Base-by-base conservation (phyloP, 192 early-diverging fungal genomes). In the Coemansia sp. region DNA sequence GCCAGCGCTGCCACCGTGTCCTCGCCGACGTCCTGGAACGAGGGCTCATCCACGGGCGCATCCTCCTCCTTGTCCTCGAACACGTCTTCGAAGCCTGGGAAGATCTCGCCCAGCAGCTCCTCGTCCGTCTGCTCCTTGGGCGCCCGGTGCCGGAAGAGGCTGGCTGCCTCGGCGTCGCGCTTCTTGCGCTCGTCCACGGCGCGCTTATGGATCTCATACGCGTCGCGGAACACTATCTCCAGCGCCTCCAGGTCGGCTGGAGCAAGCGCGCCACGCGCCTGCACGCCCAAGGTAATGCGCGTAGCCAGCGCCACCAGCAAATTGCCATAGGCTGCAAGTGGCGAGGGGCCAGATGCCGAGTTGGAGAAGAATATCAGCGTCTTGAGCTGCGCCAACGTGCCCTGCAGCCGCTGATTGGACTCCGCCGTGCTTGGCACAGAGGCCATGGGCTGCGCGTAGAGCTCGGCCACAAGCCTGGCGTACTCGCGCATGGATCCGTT, bases 51-150 rank as follows among this genome's bases (percentile, higher is more conserved):
- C 16, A 70, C 45, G 7, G 46, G 61, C 31, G 66, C 10, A 4
- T 62, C 75, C 6, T 85, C 75, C 6, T 85, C 80, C 33, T 50
- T 29, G n/a, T 75, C 86, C 19, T 84, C 85, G 6, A 82, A 75
- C 6, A 92, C 64, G 39, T 93, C 88, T 19, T 85, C 89, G 75
- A 89, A 95, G 64, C 93, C 93, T 2, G 94, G 92, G 85, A 98
- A 98, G 42, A 91, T 82, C 64, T 92, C 87, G 39, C 78, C 78
- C 35, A 94, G 77, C 54, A 94, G 88, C 42, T 79, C 75, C 63
- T 92, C 93, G 37, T 92, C 90, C 1, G 88, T 81, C 57, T 89
- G 89, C 57, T 95, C 75, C 33, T 48, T 66, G 1, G 68, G 51
- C 3, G 42, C 68, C 40, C 69, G 62, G 51, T 42, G 51, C 59